A percentile compares a stretch with the other conserved stretches of the same genome.
Evolutionary conservation across 306 rosid genomes (phyloP).

Genomic region (Ormosia semicastrata): DNA sequence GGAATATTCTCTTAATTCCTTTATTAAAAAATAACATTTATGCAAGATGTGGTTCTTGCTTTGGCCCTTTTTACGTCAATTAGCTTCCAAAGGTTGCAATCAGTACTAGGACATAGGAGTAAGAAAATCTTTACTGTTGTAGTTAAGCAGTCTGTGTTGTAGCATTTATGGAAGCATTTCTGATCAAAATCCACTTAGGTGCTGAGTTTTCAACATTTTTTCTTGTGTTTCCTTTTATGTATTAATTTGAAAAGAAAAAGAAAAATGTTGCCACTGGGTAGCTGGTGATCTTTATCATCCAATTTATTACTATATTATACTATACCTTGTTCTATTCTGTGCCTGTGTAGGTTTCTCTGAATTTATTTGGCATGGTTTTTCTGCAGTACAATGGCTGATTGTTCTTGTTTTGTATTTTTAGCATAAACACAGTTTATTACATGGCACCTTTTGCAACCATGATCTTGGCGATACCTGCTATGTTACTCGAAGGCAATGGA

Average conservation of each 20-base stretch:
- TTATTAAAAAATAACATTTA: not conserved
- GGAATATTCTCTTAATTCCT: not conserved
- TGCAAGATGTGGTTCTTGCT: not conserved
- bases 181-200: not conserved
- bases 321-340: conserved; percentile 1
- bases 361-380: conserved; percentile 12
- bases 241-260: not conserved
- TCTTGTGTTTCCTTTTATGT: not conserved
- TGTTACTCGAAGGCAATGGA: conserved; percentile 90
- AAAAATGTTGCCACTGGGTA: not conserved
- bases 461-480: conserved; percentile 90
- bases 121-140: not conserved
- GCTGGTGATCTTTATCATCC: not conserved
- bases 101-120: not conserved
- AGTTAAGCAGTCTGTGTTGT: not conserved
- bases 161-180: not conserved
- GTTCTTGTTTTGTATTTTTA: conserved; percentile 32
- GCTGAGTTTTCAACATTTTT: not conserved
- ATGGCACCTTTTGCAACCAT: conserved; percentile 98
- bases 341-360: conserved; percentile 5
- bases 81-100: not conserved
- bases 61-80: not conserved
- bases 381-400: conserved; percentile 24
- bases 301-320: not conserved
- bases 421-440: conserved; percentile 97